Evolutionary conservation across 1,139 yeast species (phyloP), one percentile per base, ranked within the genome.

Genomic region (Suhomyces panamericanus): DNA sequence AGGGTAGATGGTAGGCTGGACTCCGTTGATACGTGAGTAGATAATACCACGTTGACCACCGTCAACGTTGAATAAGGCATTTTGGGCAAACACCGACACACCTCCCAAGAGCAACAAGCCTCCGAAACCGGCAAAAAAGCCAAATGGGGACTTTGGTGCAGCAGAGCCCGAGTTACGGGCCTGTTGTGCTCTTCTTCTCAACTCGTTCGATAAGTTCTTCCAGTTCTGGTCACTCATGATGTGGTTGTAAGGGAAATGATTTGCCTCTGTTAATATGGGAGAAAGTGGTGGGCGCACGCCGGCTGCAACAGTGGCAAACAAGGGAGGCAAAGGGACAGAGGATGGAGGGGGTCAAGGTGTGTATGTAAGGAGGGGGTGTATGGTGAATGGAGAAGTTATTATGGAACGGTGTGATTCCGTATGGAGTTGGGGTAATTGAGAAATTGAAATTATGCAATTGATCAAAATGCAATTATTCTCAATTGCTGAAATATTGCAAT

Each of bases 1-100:
- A 39, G 81, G 82, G 64, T 85, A 89, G 52, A 93, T 89, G 49
- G 75, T 77, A n/a, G 91, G 83, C 61, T 84, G 88, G 42, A 93
- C 84, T 64, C 99, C 99, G 42, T 82, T 79, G 37, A 90, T 48
- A 63, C 99, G 83, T 30, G 96, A 89, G 67, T 93, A 93, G 35
- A 93, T 80, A 59, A 93, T 90, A 26, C 97, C 99, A 64, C 99
- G 80, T 69, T 93, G 98, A 68, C 99, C 99, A 80, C 99, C 99
- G 65, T 93, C 98, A 48, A 93, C 99, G 64, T 90, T 91, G 73
- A 89, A 91, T 46, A 91, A 77, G 2, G 96, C 83, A 50, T 87
- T 80, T 59, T 87, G 87, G 31, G 85, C 73, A 39, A 85, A 64
- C 35, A 86, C 48, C 1, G 86, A 78, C 38, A 82, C 87, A 43